Evolutionary conservation across 306 rosid species (phyloP).

Genomic region (Oxytropis ochrocephala): DNA sequence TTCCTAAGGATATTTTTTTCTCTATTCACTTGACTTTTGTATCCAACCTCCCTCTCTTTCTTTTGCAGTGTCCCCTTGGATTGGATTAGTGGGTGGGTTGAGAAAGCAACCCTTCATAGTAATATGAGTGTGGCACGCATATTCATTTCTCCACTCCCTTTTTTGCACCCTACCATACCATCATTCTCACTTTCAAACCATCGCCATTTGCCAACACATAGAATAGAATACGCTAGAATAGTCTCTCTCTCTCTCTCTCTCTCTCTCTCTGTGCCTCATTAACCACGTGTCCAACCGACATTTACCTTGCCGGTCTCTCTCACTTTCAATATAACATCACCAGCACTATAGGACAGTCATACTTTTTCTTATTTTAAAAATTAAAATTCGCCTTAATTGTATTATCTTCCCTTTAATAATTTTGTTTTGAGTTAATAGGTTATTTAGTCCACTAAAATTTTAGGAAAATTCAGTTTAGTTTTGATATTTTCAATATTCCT

Average conservation of each 20-base stretch:
- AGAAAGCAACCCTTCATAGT: conserved; percentile 44
- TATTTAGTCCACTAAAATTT: too few relatives aligned
- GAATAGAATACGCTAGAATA: neutral
- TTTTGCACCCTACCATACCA: conserved; percentile 37
- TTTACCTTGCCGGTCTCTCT: conserved; percentile 17
- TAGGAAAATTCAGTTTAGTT: too few relatives aligned
- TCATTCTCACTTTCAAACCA: conserved; percentile 37
- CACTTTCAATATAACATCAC: neutral
- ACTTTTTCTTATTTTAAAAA: too few relatives aligned
- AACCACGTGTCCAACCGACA: conserved; percentile 62
- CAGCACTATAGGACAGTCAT: too few relatives aligned
- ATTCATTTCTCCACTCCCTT: conserved; percentile 46
- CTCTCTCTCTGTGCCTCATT: conserved; percentile 17
- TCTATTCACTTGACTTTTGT: conserved; percentile 19
- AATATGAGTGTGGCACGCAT: conserved; percentile 48
- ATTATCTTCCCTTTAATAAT: too few relatives aligned
- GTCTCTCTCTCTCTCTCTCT: neutral
- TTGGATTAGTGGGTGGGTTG: conserved; percentile 38
- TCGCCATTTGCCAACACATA: neutral
- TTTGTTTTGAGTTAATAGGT: too few relatives aligned
- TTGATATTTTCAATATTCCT: too few relatives aligned
- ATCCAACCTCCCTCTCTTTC: neutral
- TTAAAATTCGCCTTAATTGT: too few relatives aligned
- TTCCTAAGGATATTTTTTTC: neutral
- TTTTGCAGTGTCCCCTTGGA: conserved; percentile 25